Evolutionary conservation across 2,329 filamentous ascomycete genomes (phyloP), one percentile per base, ranked within the genome.

Genomic region (Monilinia vaccinii-corymbosi): DNA sequence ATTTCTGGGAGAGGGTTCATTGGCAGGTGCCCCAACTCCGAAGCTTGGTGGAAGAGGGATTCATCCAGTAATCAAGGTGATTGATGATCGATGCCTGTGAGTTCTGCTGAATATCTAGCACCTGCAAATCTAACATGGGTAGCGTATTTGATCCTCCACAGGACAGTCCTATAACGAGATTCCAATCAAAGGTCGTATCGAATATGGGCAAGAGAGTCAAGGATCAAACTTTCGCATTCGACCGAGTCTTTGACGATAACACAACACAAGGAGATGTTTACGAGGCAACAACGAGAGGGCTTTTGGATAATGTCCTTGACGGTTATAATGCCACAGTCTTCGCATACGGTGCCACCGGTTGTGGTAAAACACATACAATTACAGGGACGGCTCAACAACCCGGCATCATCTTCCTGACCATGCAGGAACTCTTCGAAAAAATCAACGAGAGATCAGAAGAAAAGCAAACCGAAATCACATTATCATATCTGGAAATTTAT

Each of bases 251-350:
- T 74, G 94, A 99, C 79, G 92, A 97, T 62, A 96, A 93, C 72
- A 89, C 89, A 21, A 86, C 87, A 8, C 94, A 99, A 71, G 87
- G 83, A 61, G 94, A 99, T 71, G 90, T 99, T 1, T 99, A 97
- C 78, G 94, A 97, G 73, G 82, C 89, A 16, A 97, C 94, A 0
- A 96, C 93, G 1, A 89, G 87, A 73, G 84, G 78, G 60, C 82
- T 99, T n/a, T 82, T 99, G 63, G 93, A 97, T 73, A 97, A 88
- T 71, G 92, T 99, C 18, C 80, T 99, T 61, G 92, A 99, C 67
- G 94, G 94, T 66, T 99, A 97, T 79, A 99, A 99, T 78, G 94
- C 94, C 51, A 99, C 94, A 0, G 94, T 99, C 5, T 99, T 99
- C 73, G 94, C 94, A 53, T 99, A 99, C 74, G 94, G 94, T 67